These are phyloP conservation scores for Metschnikowia cerradonensis DNA, from an alignment of 805 yeast species.

Conservation along the genomic window DNA sequence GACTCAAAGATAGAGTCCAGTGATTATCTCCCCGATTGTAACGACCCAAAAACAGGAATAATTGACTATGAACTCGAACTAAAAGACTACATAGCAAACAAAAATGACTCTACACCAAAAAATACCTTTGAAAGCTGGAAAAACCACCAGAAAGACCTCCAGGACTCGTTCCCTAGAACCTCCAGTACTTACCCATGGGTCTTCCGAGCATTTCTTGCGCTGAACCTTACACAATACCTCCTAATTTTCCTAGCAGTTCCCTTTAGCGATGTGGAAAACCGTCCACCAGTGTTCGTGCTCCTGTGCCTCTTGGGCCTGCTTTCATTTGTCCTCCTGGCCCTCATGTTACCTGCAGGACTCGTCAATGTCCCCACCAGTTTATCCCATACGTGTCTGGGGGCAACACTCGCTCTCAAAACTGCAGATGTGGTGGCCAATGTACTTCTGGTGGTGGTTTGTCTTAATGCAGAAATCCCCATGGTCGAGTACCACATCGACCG, in stretches of 20 bases:
- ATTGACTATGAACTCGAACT: too few species aligned
- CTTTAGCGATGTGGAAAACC: slow-evolving; percentile 29
- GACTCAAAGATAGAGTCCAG: too few species aligned
- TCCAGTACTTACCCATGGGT: slow-evolving; percentile 7
- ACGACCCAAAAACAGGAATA: too few species aligned
- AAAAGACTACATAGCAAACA: too few species aligned
- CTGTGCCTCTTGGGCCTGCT: slow-evolving; percentile 15
- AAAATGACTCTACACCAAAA: not conserved
- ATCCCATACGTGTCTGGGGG: slow-evolving; percentile 13
- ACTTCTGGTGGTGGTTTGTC: slow-evolving; percentile 17
- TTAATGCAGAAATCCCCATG: slow-evolving; percentile 22
- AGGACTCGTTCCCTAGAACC: not conserved
- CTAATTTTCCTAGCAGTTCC: slow-evolving; percentile 30
- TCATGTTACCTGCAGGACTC: slow-evolving; percentile 15
- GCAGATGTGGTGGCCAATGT: slow-evolving; percentile 19
- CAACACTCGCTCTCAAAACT: slow-evolving; percentile 19
- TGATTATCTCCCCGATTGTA: too few species aligned
- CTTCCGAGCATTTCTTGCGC: slow-evolving; percentile 9
- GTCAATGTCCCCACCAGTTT: slow-evolving; percentile 8
- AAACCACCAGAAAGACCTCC: too few species aligned
- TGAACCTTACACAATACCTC: slow-evolving; percentile 28
- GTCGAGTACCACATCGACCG: slow-evolving; percentile 23
- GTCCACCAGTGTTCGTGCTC: slow-evolving; percentile 26
- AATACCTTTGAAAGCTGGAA: too few species aligned
- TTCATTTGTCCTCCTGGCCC: slow-evolving; percentile 11